phyloP scores from a whole-genome alignment of 306 rosid species.

The Glycine latifolia region DNA sequence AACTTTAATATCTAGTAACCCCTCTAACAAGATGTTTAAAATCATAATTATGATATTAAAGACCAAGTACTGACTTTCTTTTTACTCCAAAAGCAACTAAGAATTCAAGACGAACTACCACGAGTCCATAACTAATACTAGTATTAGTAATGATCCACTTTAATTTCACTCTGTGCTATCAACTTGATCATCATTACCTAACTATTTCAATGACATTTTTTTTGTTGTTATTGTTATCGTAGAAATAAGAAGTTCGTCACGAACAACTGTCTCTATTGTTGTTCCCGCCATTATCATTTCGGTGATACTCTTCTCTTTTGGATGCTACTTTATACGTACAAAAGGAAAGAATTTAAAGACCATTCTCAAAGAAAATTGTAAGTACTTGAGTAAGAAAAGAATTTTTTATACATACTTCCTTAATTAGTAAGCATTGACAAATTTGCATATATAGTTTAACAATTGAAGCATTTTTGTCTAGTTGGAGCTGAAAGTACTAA shows the following conservation, averaged over 20 bases:
- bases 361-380: conserved; percentile 10
- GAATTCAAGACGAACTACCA: too few species aligned
- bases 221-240: not conserved
- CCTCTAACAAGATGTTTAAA: too few species aligned
- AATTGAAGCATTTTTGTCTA: not conserved
- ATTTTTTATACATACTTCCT: too few species aligned
- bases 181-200: not conserved
- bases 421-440: too few species aligned
- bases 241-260: not conserved
- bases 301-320: not conserved
- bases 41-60: too few species aligned
- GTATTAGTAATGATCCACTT: not conserved
- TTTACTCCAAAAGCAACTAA: too few species aligned
- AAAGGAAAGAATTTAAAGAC: not conserved
- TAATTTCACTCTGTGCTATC: not conserved
- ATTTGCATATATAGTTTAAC: not conserved
- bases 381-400: not conserved
- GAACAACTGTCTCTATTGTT: not conserved
- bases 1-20: too few species aligned
- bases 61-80: too few species aligned
- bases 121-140: not conserved
- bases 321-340: not conserved
- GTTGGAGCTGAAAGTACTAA: conserved; percentile 28
- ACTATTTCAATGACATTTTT: not conserved
- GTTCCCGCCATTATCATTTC: not conserved